These are phyloP conservation scores for Protea cynaroides DNA, from an alignment of 164 flowering plant genomes.

Conservation along the genomic window DNA sequence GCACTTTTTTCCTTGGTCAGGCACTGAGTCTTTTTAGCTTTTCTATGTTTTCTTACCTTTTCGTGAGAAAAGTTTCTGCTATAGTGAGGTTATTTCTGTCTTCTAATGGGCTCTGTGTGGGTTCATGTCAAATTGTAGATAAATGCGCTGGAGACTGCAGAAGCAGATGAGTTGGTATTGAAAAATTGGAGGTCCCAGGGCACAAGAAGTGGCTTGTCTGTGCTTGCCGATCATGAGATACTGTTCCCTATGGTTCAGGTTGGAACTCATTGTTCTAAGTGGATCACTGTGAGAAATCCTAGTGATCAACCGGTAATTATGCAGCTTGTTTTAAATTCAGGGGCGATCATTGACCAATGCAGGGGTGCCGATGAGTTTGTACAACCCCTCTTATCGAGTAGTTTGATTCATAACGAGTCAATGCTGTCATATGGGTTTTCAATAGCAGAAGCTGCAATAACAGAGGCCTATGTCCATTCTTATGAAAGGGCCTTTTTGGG, in stretches of 20 bases:
- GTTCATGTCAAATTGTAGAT: conserved; percentile 13
- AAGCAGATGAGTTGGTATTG: conserved; percentile 55
- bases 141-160: conserved; percentile 35
- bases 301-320: conserved; percentile 57
- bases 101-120: neutral
- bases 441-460: conserved; percentile 42
- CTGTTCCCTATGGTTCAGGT: conserved; percentile 55
- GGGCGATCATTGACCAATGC: conserved; percentile 56
- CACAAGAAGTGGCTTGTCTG: conserved; percentile 40
- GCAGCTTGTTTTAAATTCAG: conserved; percentile 78
- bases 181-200: conserved; percentile 70
- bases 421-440: conserved; percentile 53
- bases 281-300: conserved; percentile 71
- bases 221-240: conserved; percentile 59
- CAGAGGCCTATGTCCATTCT: conserved; percentile 72
- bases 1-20: too few relatives aligned
- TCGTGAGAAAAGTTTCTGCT: too few relatives aligned
- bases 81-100: neutral
- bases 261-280: conserved; percentile 49
- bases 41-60: too few relatives aligned
- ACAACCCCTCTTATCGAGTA: conserved; percentile 28
- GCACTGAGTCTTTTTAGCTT: too few relatives aligned
- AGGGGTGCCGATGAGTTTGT: conserved; percentile 25
- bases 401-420: conserved; percentile 23
- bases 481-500: conserved; percentile 55